Evolutionary conservation across 1,139 yeast genomes (phyloP).

Genomic region (Arxiozyma slooffiae): DNA sequence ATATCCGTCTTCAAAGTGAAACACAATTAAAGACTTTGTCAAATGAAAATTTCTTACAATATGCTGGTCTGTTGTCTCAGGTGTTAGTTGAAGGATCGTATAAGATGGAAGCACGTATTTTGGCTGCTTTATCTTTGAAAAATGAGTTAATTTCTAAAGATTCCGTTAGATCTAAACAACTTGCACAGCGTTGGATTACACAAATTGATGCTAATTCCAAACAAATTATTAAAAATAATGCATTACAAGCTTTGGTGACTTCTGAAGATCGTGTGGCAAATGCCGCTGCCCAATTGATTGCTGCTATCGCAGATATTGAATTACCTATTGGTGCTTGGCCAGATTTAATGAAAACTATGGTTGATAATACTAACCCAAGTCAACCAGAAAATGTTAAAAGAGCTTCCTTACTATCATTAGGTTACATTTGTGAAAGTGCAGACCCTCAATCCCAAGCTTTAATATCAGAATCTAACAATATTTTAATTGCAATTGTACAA

Average conservation of each 20-base stretch:
- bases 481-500: conserved; percentile 89
- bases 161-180: conserved; percentile 39
- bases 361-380: conserved; percentile 72
- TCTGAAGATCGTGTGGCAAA: conserved; percentile 73
- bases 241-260: conserved; percentile 56
- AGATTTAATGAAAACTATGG: conserved; percentile 69
- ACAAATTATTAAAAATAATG: conserved; percentile 54
- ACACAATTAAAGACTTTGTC: conserved; percentile 65
- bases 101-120: conserved; percentile 75
- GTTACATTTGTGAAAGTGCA: conserved; percentile 90
- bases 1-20: conserved; percentile 71
- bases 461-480: conserved; percentile 79
- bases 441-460: conserved; percentile 78
- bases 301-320: conserved; percentile 93
- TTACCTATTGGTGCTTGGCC: conserved; percentile 85
- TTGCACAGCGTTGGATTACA: conserved; percentile 39
- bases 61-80: conserved; percentile 58
- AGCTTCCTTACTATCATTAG: conserved; percentile 80
- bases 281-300: conserved; percentile 87
- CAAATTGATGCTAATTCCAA: conserved; percentile 45
- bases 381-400: conserved; percentile 73
- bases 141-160: conserved; percentile 82
- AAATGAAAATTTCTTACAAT: conserved; percentile 64
- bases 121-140: conserved; percentile 83
- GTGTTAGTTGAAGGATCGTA: conserved; percentile 60